Base-by-base conservation (phyloP, 1,284 basidiomycete genomes). In the Pascua sp. region DNA sequence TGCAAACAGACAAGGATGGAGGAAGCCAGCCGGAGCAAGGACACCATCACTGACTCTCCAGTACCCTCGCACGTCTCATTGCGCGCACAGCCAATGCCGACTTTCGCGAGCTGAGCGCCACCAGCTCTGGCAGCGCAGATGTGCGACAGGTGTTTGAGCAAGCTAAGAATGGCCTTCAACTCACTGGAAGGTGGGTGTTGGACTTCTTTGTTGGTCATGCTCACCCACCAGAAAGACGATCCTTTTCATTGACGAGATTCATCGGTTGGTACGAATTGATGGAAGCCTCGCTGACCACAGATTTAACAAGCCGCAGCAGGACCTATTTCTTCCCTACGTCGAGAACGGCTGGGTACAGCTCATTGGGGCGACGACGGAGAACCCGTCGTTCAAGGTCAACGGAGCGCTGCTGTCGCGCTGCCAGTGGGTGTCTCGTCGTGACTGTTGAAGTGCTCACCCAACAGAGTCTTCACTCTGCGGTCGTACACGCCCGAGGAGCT, bases 351-450 rank as follows among this genome's bases (percentile, higher is more conserved):
- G 84, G 63, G 83, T 91, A 18, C 87, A 88, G 81, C 79, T 94
- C 40, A 85, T 95, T 60, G 90, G 90, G 15, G 91, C 91, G 1
- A 95, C 91, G 3, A 95, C 91, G 0, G 91, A 95, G 73, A 95
- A 95, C 67, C 91, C 91, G 0, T 91, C 89, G 1, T 95, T 94
- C 79, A 90, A 88, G 65, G 75, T 90, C 44, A 89, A 85, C 50
- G 84, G 83, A 40, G 88, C 90, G 5, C 78, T 93, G 41, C 77
- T 92, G 42, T 90, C 88, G 66, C 84, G 90, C 47, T 90, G 90
- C 75, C 83, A 89, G 88, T 86, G 62, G 68, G 83, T 78, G 42
- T 11, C 45, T 32, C n/a, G n/a, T n/a, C n/a, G n/a, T 15, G 9
- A 9, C n/a, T 39, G 10, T 32, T 7, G 24, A 32, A 32, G 24